These are phyloP conservation scores for Boletus rubescentipes DNA, from an alignment of 768 basidiomycete species.

Conservation along the genomic window DNA sequence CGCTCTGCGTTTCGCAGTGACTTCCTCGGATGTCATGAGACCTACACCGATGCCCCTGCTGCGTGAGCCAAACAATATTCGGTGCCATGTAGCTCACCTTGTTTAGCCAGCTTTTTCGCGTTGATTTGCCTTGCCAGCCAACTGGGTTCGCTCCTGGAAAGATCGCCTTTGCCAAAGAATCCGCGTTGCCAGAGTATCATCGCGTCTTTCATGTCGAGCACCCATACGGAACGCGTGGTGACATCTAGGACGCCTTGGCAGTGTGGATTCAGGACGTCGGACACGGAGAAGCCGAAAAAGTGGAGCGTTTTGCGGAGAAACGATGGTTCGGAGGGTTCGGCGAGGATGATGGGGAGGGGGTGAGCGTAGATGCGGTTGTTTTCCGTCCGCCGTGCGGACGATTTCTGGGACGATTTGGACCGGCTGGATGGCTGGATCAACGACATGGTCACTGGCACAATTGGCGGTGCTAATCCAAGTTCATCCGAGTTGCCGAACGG, in stretches of 20 bases:
- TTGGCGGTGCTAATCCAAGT: not conserved
- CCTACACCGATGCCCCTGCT: not conserved
- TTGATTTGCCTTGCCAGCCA: constrained; percentile 86
- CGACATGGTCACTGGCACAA: constrained; percentile 39
- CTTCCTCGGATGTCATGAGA: constrained; percentile 79
- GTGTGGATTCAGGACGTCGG: constrained; percentile 65
- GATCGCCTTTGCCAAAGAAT: constrained; percentile 96
- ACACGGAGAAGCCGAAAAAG: constrained; percentile 56
- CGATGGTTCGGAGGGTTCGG: constrained; percentile 39
- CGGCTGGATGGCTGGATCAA: constrained; percentile 42
- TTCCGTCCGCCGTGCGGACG: constrained; percentile 54
- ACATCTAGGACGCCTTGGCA: constrained; percentile 78
- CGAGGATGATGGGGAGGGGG: constrained; percentile 63
- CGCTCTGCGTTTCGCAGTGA: constrained; percentile 82
- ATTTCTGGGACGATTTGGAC: constrained; percentile 45
- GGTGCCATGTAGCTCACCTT: constrained; percentile 41
- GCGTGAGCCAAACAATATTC: not conserved
- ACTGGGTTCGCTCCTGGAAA: constrained; percentile 92
- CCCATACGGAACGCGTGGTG: constrained; percentile 85
- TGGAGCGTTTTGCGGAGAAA: constrained; percentile 47
- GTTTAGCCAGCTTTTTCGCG: constrained; percentile 48
- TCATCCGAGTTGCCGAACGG: no score
- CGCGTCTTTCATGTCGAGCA: constrained; percentile 61
- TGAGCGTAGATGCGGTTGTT: constrained; percentile 68
- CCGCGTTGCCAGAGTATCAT: constrained; percentile 82